phyloP scores from a whole-genome alignment of 768 basidiomycete species.

The Mycena olivaceomarginata region DNA sequence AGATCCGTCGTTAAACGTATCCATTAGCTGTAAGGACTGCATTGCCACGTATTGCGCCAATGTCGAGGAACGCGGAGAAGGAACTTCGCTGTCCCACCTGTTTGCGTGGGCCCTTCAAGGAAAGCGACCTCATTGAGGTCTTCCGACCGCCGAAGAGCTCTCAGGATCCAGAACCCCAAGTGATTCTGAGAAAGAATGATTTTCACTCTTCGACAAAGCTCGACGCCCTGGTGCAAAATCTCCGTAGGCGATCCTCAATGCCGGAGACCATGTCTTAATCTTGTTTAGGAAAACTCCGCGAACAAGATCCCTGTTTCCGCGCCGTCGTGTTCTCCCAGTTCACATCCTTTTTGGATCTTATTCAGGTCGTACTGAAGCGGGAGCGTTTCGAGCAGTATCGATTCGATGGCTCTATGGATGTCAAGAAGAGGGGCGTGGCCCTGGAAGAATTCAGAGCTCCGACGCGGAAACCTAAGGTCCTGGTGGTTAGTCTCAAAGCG shows the following conservation, averaged over 20 bases:
- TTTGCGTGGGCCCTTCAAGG: constrained; percentile 80
- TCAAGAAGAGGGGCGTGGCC: constrained; percentile 86
- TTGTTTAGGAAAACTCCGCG: constrained; percentile 73
- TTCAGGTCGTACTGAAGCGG: constrained; percentile 81
- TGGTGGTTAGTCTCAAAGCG: constrained; percentile 90
- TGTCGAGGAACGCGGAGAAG: constrained; percentile 83
- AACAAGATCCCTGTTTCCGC: constrained; percentile 86
- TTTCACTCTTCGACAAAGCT: constrained; percentile 95
- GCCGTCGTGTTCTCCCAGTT: constrained; percentile 95
- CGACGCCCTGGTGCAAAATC: constrained; percentile 84
- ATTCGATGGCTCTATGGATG: constrained; percentile 95
- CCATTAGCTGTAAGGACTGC: constrained; percentile 90
- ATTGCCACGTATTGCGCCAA: constrained; percentile 83
- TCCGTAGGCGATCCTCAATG: constrained; percentile 68
- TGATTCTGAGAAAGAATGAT: constrained; percentile 85
- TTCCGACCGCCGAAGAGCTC: constrained; percentile 62
- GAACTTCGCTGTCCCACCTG: constrained; percentile 90
- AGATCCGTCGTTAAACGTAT: background rate
- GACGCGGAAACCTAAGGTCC: constrained; percentile 82
- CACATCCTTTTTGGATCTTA: constrained; percentile 90
- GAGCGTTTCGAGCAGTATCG: constrained; percentile 83
- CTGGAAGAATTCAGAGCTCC: constrained; percentile 85
- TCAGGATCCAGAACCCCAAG: constrained; percentile 61
- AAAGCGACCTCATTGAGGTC: constrained; percentile 79
- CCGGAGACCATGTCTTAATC: background rate